Evolutionary conservation across 257 asterid species (phyloP).

Genomic region (Eucommia ulmoides): DNA sequence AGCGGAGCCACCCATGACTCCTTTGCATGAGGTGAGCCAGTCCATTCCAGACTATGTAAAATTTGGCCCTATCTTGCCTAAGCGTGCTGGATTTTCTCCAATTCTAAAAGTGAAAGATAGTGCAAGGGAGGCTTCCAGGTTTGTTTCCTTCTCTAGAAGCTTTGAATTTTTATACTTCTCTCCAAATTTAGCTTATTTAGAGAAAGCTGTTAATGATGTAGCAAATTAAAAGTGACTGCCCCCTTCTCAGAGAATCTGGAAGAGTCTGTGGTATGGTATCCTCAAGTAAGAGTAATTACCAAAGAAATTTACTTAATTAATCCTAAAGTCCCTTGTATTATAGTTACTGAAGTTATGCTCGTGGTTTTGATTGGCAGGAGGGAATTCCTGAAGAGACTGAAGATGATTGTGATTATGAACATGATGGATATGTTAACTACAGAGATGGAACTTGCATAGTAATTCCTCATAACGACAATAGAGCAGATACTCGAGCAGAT

Average conservation of each 20-base stretch:
- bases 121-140: constrained; percentile 29
- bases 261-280: constrained; percentile 33
- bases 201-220: background rate
- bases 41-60: constrained; percentile 64
- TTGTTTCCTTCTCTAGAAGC: background rate
- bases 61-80: constrained; percentile 75
- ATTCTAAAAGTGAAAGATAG: constrained; percentile 23
- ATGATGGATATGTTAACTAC: constrained; percentile 9
- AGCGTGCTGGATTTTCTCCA: constrained; percentile 66
- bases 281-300: constrained; percentile 37
- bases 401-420: constrained; percentile 20
- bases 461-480: constrained; percentile 12
- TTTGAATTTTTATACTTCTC: background rate
- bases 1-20: constrained; percentile 76
- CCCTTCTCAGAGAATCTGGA: constrained; percentile 23
- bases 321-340: constrained; percentile 3
- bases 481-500: constrained; percentile 18
- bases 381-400: constrained; percentile 35
- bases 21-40: constrained; percentile 47
- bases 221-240: constrained; percentile 28
- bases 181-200: background rate
- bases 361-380: constrained; percentile 26
- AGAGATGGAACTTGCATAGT: constrained; percentile 16
- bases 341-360: background rate
- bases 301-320: background rate